Base-by-base conservation (phyloP, 345 rosid species). In the Murraya koenigii region DNA sequence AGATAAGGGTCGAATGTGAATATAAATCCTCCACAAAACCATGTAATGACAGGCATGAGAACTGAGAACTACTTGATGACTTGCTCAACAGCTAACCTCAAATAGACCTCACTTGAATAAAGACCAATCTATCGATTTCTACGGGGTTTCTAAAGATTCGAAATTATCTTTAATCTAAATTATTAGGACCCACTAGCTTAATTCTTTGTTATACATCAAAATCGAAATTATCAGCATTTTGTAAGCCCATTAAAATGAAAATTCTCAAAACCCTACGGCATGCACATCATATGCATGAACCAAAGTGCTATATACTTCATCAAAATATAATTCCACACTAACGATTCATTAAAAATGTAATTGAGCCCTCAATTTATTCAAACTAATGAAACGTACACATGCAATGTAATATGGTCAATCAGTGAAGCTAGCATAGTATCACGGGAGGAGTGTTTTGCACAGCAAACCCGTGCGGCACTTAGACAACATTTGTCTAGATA, bases 1-100 rank as follows among this genome's bases (percentile, higher is more conserved):
- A 26, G 95, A 87, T 86, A 83, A 88, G 94, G 94, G 71, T 66
- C 60, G 70, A 72, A 67, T 85, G 11, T 11, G 49, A 41, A 10
- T 41, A 41, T 1, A 11, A 10, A 66, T 58, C 86, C 75, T 81
- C 96, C 94, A 80, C 88, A 78, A 75, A 86, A 80, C 72, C n/a
- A 75, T 44, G 33, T 61, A 60, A 80, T 47, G 86, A 84, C 79
- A 66, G 81, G 32, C 71, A 63, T 62, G 35, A 54, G 58, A 67
- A 35, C 30, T 28, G 61, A 33, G 66, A 56, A 20, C 66, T 75
- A 38, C 75, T 69, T 66, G 78, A 75, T 69, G 78, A 75, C 76
- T 35, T 20, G 74, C 72, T 49, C 78, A 80, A 78, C 65, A 72
- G 83, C 79, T 75, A 82, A 79, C 66, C 71, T 75, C 75, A 69